These are phyloP conservation scores for Castanea crenata DNA, from an alignment of 306 rosid genomes.

Conservation along the genomic window DNA sequence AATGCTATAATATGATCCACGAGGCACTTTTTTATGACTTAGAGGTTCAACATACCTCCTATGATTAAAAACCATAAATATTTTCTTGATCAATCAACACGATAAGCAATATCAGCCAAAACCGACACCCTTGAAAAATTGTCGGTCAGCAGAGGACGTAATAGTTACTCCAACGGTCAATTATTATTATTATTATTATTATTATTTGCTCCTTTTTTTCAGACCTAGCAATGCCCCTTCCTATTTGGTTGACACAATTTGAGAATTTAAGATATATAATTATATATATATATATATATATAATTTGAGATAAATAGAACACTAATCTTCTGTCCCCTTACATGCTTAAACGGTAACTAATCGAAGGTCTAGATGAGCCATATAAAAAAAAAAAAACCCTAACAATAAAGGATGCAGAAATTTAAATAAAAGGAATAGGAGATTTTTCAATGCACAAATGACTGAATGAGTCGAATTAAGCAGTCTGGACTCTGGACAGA, in stretches of 20 bases:
- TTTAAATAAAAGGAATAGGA: not conserved
- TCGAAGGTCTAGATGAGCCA: no score
- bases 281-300: no score
- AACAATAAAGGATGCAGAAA: not conserved
- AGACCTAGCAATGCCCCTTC: no score
- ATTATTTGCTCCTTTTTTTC: not conserved
- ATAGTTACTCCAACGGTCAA: not conserved
- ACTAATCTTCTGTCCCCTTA: no score
- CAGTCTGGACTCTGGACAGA: no score
- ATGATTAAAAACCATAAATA: not conserved
- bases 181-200: not conserved
- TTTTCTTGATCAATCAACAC: not conserved
- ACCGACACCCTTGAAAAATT: not conserved
- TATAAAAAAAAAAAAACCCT: no score
- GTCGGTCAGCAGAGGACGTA: constrained; percentile 24
- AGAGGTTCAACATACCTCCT: not conserved
- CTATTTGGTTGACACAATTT: no score
- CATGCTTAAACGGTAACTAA: no score
- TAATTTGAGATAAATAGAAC: no score
- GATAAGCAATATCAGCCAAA: not conserved
- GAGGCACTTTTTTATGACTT: not conserved
- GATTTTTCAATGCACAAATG: not conserved
- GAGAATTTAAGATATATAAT: no score
- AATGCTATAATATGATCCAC: not conserved
- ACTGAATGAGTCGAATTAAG: not conserved